A percentile compares a stretch with the other conserved stretches of the same genome.
phyloP scores from a whole-genome alignment of 1,284 basidiomycete genomes.

The Boletellus deceptivus region DNA sequence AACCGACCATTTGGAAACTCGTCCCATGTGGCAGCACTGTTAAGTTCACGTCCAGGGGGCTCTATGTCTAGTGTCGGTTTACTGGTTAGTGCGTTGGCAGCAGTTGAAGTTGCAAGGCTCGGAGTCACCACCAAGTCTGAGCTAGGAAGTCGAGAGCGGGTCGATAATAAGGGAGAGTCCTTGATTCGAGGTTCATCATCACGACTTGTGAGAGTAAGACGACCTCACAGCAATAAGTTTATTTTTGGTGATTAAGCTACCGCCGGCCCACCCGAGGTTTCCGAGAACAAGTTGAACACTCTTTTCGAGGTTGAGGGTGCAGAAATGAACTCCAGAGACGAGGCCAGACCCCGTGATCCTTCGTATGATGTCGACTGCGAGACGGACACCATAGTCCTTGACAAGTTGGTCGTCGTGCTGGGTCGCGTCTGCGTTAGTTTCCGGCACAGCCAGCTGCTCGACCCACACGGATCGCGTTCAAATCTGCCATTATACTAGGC shows the following conservation, averaged over 20 bases:
- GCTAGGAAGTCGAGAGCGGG: conserved; percentile 26
- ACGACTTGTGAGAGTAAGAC: conserved; percentile 10
- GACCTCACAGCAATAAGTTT: conserved; percentile 65
- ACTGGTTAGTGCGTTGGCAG: conserved; percentile 55
- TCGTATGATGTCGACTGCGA: conserved; percentile 77
- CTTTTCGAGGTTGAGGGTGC: conserved; percentile 97
- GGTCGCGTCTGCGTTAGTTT: conserved; percentile 16
- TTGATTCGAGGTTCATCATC: conserved; percentile 23
- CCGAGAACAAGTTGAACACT: conserved; percentile 90
- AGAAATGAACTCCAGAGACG: conserved; percentile 88
- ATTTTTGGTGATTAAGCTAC: conserved; percentile 47
- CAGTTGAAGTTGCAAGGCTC: conserved; percentile 41
- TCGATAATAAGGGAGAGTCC: conserved; percentile 38
- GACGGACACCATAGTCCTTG: conserved; percentile 83
- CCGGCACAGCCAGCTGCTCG: conserved; percentile 9
- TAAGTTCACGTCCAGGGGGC: conserved; percentile 64
- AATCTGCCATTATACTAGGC: conserved; percentile 58
- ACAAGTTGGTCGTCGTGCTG: conserved; percentile 89
- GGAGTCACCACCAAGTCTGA: conserved; percentile 57
- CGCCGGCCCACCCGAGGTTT: conserved; percentile 65
- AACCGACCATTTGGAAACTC: conserved; percentile 99
- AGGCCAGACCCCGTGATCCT: conserved; percentile 50
- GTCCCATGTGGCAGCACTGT: conserved; percentile 85
- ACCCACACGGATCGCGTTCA: conserved; percentile 80
- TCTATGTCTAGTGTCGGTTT: conserved; percentile 48